Evolutionary conservation across 345 rosid genomes (phyloP), one percentile per base, ranked within the genome.

Genomic region (Lepidium aucheri): DNA sequence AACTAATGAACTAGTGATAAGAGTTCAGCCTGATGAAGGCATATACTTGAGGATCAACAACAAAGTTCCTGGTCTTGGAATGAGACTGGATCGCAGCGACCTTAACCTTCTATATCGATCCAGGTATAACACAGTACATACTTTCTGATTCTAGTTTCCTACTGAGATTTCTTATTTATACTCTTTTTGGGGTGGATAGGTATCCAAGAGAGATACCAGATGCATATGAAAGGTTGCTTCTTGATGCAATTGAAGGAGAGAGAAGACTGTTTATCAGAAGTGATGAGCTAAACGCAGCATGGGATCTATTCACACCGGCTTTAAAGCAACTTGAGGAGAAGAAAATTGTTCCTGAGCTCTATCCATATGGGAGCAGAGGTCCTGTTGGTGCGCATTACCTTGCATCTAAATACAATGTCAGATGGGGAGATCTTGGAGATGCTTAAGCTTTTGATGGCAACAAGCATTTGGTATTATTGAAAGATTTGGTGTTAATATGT

Each of bases 11-110:
- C 93, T 89, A 50, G 98, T 89, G 60, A 85, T 91, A 17, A 85
- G 88, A 13, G 95, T 92, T 60, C 98, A 89, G 74, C 98, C 98
- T 53, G 96, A 89, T 75, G 98, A 92, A 81, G 96, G 96, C 53
- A 89, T 92, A 71, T 92, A 92, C 81, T 76, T 92, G 50, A 92
- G 83, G 87, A 87, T 92, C 76, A 92, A 92, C 80, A 92, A 92
- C 81, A 92, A 92, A 77, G 89, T 89, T 62, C 98, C 98, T 13
- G 98, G 98, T 63, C 86, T 89, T 45, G 92, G 89, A 46, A 92
- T 92, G 98, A 83, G 96, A 87, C 73, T 91, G 8, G 96, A 89
- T 60, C 90, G 89, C 67, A 91, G 89, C 12, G 88, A 91, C 72
- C 95, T 91, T 49, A 89, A 89, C 80, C 69, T 91, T 66, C 86